Conservation (phyloP, 2,329 filamentous ascomycete genomes). For the Ambrosiella beaveri region DNA sequence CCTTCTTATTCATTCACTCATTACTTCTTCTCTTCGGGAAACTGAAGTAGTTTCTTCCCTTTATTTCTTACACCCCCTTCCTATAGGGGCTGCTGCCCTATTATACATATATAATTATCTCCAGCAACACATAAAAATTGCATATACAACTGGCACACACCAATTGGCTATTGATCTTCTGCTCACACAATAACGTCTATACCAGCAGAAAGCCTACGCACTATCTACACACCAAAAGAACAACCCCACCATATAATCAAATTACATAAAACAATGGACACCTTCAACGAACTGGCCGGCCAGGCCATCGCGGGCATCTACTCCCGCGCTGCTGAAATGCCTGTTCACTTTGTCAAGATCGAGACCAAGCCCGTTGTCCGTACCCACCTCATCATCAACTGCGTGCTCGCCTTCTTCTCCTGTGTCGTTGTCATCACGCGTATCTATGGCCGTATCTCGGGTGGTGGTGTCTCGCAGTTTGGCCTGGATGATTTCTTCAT, state of each 20-base stretch:
- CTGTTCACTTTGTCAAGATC: slow-evolving; percentile 8
- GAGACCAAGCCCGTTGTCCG: slow-evolving; percentile 15
- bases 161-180: too few relatives aligned
- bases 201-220: too few relatives aligned
- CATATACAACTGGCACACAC: not conserved
- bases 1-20: not conserved
- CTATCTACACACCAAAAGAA: not conserved
- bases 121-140: not conserved
- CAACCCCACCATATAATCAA: not conserved
- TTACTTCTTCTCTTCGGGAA: not conserved
- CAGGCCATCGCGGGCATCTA: not conserved
- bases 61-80: not conserved
- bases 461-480: slow-evolving; percentile 16
- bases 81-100: not conserved
- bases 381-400: slow-evolving; percentile 18
- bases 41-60: not conserved
- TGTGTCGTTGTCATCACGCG: slow-evolving; percentile 17
- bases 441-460: slow-evolving; percentile 17
- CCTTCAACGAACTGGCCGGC: not conserved
- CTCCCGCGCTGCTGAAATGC: slow-evolving; percentile 7
- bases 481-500: slow-evolving; percentile 25
- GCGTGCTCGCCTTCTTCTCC: slow-evolving; percentile 14
- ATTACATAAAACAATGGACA: not conserved
- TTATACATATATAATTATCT: not conserved
- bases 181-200: too few relatives aligned